Evolutionary conservation across 2,329 filamentous ascomycete species (phyloP).

Genomic region (Aspergillus caelatus): DNA sequence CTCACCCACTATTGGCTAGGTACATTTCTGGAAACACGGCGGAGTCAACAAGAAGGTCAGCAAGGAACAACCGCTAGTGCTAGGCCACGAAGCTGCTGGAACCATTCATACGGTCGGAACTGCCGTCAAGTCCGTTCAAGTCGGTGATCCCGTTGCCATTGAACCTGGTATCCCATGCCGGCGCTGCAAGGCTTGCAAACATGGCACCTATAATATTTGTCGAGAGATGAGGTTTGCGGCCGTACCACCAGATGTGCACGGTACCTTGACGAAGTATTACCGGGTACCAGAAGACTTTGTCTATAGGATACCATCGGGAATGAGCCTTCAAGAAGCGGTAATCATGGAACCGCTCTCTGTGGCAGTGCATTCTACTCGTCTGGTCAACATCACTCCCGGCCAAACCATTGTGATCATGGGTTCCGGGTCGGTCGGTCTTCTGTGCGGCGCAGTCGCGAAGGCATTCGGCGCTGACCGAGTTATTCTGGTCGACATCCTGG

Average conservation of each 20-base stretch:
- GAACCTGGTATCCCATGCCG: slow-evolving; percentile 43
- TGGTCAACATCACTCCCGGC: slow-evolving; percentile 40
- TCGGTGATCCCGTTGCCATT: slow-evolving; percentile 40
- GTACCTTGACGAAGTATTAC: slow-evolving; percentile 45
- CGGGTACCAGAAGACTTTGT: slow-evolving; percentile 44
- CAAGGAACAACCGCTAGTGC: slow-evolving; percentile 25
- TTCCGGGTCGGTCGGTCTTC: slow-evolving; percentile 63
- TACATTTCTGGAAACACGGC: slow-evolving; percentile 46
- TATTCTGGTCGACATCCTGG: slow-evolving; percentile 63
- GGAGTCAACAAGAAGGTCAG: slow-evolving; percentile 37
- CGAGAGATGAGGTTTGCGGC: slow-evolving; percentile 45
- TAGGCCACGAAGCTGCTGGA: slow-evolving; percentile 42
- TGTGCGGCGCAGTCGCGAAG: slow-evolving; percentile 64
- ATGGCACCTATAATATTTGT: slow-evolving; percentile 47
- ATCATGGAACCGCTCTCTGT: slow-evolving; percentile 52
- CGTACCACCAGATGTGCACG: slow-evolving; percentile 40
- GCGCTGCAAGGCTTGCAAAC: slow-evolving; percentile 40
- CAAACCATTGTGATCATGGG: slow-evolving; percentile 57
- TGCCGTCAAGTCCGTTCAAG: slow-evolving; percentile 27
- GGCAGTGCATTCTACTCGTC: slow-evolving; percentile 46
- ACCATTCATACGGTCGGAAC: slow-evolving; percentile 33
- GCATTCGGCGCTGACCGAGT: slow-evolving; percentile 63
- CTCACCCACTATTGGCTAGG: slow-evolving; percentile 18
- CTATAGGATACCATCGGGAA: slow-evolving; percentile 40
- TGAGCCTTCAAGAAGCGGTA: slow-evolving; percentile 46